Percentiles rank a stretch among this genome's conserved stretches.
These are phyloP conservation scores for Lentinus brumalis DNA, from an alignment of 768 basidiomycete species.

Conservation along the genomic window DNA sequence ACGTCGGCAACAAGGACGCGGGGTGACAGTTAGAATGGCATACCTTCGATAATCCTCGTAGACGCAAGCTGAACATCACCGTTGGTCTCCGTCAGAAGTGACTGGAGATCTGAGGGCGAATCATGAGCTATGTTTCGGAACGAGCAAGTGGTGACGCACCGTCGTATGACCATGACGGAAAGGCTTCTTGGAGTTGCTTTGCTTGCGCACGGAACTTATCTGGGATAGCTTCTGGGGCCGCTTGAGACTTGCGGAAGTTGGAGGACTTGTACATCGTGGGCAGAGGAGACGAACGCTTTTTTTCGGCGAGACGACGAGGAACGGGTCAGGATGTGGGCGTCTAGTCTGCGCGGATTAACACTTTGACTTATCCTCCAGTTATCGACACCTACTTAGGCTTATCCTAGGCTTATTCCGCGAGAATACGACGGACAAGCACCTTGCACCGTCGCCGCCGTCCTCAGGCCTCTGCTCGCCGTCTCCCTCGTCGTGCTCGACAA, in stretches of 20 bases:
- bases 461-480: slow-evolving; percentile 1
- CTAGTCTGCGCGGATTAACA: not conserved
- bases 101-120: slow-evolving; percentile 57
- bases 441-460: not conserved
- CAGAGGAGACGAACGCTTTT: slow-evolving; percentile 25
- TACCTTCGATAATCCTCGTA: slow-evolving; percentile 77
- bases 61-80: slow-evolving; percentile 75
- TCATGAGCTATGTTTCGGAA: slow-evolving; percentile 26
- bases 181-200: slow-evolving; percentile 67
- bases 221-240: slow-evolving; percentile 24
- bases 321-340: slow-evolving; percentile 19
- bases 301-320: slow-evolving; percentile 16
- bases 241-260: slow-evolving; percentile 30
- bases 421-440: not conserved
- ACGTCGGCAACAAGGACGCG: slow-evolving; percentile 24
- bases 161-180: slow-evolving; percentile 69
- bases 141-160: slow-evolving; percentile 42
- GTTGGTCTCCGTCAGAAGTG: slow-evolving; percentile 63
- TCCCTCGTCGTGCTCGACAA: slow-evolving; percentile 5
- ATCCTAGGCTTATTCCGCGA: too few relatives aligned
- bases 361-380: too few relatives aligned
- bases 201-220: slow-evolving; percentile 56
- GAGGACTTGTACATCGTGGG: slow-evolving; percentile 34
- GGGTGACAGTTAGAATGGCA: slow-evolving; percentile 16
- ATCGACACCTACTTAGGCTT: too few relatives aligned